These are phyloP conservation scores for Geotrichum histeridarum DNA, from an alignment of 1,139 yeast genomes.

Conservation along the genomic window DNA sequence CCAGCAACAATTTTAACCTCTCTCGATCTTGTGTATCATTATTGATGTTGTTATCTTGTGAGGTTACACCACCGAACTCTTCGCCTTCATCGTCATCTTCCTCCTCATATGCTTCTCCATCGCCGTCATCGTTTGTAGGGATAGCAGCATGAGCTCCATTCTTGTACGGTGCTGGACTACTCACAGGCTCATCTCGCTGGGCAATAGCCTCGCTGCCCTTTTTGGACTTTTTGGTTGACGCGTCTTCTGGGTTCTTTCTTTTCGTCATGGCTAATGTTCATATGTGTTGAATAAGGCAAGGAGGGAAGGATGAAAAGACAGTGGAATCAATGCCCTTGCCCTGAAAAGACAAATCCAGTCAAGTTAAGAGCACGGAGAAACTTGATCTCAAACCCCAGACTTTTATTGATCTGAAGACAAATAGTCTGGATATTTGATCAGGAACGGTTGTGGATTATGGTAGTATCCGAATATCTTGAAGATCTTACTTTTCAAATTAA, in stretches of 20 bases:
- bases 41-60: constrained; percentile 17
- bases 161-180: constrained; percentile 1
- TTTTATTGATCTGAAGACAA: too few species aligned
- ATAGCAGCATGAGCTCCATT: not conserved
- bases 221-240: not conserved
- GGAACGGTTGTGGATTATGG: too few species aligned
- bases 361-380: too few species aligned
- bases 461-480: too few species aligned
- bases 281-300: too few species aligned
- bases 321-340: not conserved
- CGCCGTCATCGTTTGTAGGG: constrained; percentile 19
- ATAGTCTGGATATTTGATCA: too few species aligned
- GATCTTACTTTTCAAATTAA: too few species aligned
- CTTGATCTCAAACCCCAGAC: too few species aligned
- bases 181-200: not conserved
- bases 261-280: not conserved
- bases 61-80: constrained; percentile 16
- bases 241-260: not conserved
- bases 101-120: constrained; percentile 37
- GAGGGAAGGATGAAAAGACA: not conserved
- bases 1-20: constrained; percentile 58
- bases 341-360: not conserved
- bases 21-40: constrained; percentile 36
- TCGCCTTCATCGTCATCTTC: constrained; percentile 34
- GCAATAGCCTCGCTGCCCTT: not conserved